phyloP scores from a whole-genome alignment of 1,284 basidiomycete species.

The Leccinum pseudoinsigne region DNA sequence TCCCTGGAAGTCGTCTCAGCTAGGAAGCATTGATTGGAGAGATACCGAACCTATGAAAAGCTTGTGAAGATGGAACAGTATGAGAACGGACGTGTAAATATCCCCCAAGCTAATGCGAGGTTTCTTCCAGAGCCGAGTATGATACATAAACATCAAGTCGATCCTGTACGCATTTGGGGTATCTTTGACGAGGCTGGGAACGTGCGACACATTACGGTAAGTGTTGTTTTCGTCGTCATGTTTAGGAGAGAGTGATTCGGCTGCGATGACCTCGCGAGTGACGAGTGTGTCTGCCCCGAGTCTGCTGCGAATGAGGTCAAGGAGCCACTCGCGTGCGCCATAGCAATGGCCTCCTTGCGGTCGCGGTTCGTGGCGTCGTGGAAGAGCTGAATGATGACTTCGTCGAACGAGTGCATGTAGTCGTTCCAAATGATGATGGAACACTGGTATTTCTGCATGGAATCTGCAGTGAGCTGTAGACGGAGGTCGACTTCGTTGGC shows the following conservation, averaged over 20 bases:
- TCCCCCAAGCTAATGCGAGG: conserved; percentile 80
- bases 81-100: conserved; percentile 78
- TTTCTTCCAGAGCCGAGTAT: conserved; percentile 83
- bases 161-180: conserved; percentile 59
- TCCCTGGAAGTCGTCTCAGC: conserved; percentile 48
- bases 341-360: conserved; percentile 61
- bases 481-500: too few relatives aligned
- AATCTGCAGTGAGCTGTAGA: too few relatives aligned
- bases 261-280: conserved; percentile 57
- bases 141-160: conserved; percentile 77
- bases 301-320: conserved; percentile 77
- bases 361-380: conserved; percentile 64
- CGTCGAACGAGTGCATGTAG: too few relatives aligned
- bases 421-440: too few relatives aligned
- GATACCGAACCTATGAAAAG: conserved; percentile 64
- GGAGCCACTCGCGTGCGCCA: conserved; percentile 78
- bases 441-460: too few relatives aligned
- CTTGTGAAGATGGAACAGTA: conserved; percentile 74
- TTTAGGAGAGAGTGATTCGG: conserved; percentile 50
- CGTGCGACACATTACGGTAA: conserved; percentile 33
- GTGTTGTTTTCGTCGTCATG: conserved; percentile 42
- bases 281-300: conserved; percentile 66
- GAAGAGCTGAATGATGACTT: conserved; percentile 34
- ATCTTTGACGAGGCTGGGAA: conserved; percentile 48
- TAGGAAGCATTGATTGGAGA: neutral